These are phyloP conservation scores for Metschnikowia borealis DNA, from an alignment of 805 yeast species.

Conservation along the genomic window DNA sequence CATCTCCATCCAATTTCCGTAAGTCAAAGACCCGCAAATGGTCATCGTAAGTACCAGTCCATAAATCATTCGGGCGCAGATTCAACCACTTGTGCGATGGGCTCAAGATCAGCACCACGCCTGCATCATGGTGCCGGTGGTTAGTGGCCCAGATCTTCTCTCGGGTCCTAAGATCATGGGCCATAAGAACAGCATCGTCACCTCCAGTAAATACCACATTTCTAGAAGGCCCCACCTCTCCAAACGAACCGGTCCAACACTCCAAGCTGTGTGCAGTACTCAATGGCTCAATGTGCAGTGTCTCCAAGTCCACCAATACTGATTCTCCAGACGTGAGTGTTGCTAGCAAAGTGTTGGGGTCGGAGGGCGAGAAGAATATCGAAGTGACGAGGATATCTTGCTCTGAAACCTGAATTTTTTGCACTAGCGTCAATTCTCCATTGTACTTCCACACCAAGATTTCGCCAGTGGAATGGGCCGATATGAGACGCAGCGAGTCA, in stretches of 20 bases:
- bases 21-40: conserved; percentile 64
- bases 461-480: conserved; percentile 82
- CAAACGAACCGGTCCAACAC: conserved; percentile 85
- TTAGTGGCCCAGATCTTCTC: conserved; percentile 35
- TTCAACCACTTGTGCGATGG: conserved; percentile 40
- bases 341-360: conserved; percentile 38
- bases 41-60: conserved; percentile 96
- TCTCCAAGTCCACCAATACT: conserved; percentile 35
- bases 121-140: conserved; percentile 76
- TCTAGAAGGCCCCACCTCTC: conserved; percentile 47
- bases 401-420: conserved; percentile 45
- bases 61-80: conserved; percentile 44
- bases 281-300: conserved; percentile 20
- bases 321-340: conserved; percentile 70
- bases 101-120: conserved; percentile 76
- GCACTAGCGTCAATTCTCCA: conserved; percentile 16
- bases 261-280: conserved; percentile 60
- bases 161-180: conserved; percentile 59
- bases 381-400: conserved; percentile 57
- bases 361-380: conserved; percentile 49
- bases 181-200: conserved; percentile 74
- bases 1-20: conserved; percentile 42
- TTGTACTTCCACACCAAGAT: conserved; percentile 54
- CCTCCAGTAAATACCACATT: conserved; percentile 81
- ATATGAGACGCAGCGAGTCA: conserved; percentile 44